A percentile compares a stretch with the other conserved stretches of the same genome.
These are phyloP conservation scores for Acanthochlamys bracteata DNA, from an alignment of 106 monocot species.

Conservation along the genomic window DNA sequence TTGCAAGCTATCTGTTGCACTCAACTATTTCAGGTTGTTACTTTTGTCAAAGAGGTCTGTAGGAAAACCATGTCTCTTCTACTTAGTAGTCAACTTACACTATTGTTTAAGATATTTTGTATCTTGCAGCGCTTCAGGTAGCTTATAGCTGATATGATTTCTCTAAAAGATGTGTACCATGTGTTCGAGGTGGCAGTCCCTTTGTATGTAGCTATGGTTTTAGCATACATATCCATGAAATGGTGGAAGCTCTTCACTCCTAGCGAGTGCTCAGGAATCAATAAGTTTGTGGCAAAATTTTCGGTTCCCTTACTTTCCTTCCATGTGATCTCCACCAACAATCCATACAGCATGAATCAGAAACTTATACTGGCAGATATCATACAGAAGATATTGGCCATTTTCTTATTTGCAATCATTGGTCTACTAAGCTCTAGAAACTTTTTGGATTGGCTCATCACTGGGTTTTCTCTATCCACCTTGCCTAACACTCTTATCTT, in stretches of 20 bases:
- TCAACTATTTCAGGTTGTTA: too few species aligned
- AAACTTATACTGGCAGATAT: slow-evolving; percentile 58
- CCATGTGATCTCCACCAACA: slow-evolving; percentile 54
- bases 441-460: slow-evolving; percentile 57
- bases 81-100: too few species aligned
- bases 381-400: slow-evolving; percentile 45
- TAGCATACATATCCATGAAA: slow-evolving; percentile 52
- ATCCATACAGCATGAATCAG: slow-evolving; percentile 59
- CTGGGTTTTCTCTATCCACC: slow-evolving; percentile 63
- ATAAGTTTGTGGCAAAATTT: slow-evolving; percentile 76
- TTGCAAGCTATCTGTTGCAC: too few species aligned
- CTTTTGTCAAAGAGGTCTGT: too few species aligned
- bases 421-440: slow-evolving; percentile 20
- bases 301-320: slow-evolving; percentile 67
- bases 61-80: too few species aligned
- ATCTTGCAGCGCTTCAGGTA: not conserved
- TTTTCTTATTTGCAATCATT: slow-evolving; percentile 32
- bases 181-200: slow-evolving; percentile 53
- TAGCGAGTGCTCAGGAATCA: slow-evolving; percentile 54
- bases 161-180: slow-evolving; percentile 38
- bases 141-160: slow-evolving; percentile 35
- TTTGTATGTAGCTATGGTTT: slow-evolving; percentile 55
- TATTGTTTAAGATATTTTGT: not conserved
- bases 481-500: slow-evolving; percentile 71
- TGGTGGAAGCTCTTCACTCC: slow-evolving; percentile 66